Evolutionary conservation across 805 yeast species (phyloP).

Genomic region (Clavispora fructus): DNA sequence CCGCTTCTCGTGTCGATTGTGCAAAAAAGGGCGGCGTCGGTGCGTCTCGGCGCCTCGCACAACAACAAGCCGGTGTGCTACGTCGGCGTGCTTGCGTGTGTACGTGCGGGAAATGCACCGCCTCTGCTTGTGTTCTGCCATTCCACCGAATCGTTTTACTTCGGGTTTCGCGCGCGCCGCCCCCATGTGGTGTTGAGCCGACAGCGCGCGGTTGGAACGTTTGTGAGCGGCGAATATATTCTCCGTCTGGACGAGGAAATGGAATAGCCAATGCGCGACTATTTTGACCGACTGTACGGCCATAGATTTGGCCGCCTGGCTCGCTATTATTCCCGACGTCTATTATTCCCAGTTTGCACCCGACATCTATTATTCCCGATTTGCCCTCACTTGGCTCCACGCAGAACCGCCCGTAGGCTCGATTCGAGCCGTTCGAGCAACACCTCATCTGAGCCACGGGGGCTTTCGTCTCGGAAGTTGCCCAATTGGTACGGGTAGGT

Average conservation of each 20-base stretch:
- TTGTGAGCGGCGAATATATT: conserved; percentile 13
- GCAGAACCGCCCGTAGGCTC: too few species aligned
- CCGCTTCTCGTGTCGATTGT: conserved; percentile 15
- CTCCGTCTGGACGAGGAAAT: background rate
- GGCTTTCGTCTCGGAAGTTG: too few species aligned
- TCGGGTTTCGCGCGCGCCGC: conserved; percentile 15
- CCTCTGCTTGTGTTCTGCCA: conserved; percentile 13
- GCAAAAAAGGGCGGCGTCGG: conserved; percentile 1
- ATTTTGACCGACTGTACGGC: too few species aligned
- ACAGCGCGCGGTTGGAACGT: conserved; percentile 3
- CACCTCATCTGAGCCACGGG: too few species aligned
- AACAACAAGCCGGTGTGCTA: conserved; percentile 20
- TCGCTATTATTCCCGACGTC: too few species aligned
- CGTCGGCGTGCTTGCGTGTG: conserved; percentile 26
- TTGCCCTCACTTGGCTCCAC: too few species aligned
- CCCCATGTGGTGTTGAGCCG: conserved; percentile 9
- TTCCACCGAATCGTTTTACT: conserved; percentile 18
- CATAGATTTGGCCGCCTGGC: too few species aligned
- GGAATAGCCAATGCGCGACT: background rate
- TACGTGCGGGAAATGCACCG: background rate
- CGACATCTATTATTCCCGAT: too few species aligned
- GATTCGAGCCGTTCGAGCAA: too few species aligned
- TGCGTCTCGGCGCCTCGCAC: background rate
- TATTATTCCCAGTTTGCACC: too few species aligned
- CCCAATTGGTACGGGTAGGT: too few species aligned